Percentiles rank a stretch among this genome's conserved stretches.
These are phyloP conservation scores for Talaromyces albobiverticillius DNA, from an alignment of 2,329 filamentous ascomycete genomes.

Conservation along the genomic window DNA sequence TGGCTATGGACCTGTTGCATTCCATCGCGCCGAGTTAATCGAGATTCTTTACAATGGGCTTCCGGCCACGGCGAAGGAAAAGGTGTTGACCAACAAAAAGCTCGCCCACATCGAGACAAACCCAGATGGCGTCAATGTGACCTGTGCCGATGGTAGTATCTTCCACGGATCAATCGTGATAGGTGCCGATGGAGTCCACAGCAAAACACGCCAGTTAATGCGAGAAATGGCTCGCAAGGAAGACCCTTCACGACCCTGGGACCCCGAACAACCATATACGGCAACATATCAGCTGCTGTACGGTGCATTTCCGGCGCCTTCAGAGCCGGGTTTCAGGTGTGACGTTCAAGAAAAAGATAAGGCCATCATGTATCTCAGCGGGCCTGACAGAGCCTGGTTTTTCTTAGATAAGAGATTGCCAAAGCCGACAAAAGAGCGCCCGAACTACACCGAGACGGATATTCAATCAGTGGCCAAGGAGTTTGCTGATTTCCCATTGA, in stretches of 20 bases:
- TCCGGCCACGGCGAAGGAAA: slow-evolving; percentile 21
- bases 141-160: slow-evolving; percentile 31
- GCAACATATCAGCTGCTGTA: neutral
- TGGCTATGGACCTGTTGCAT: neutral
- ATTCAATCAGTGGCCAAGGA: neutral
- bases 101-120: neutral
- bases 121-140: slow-evolving; percentile 25
- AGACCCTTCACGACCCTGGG: slow-evolving; percentile 6
- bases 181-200: slow-evolving; percentile 43
- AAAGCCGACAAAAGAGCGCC: neutral
- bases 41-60: slow-evolving; percentile 28
- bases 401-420: neutral
- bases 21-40: slow-evolving; percentile 6
- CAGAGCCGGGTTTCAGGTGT: neutral
- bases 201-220: slow-evolving; percentile 33
- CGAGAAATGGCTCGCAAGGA: slow-evolving; percentile 15
- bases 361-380: slow-evolving; percentile 1
- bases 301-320: neutral
- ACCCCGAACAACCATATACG: neutral
- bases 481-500: neutral
- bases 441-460: neutral
- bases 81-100: slow-evolving; percentile 24
- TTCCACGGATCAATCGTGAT: slow-evolving; percentile 34
- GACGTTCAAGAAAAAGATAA: neutral
- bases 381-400: neutral